Percentiles rank a stretch among this genome's conserved stretches.
Conservation (phyloP, 2,329 filamentous ascomycete genomes). For the Colletotrichum paranaense region DNA sequence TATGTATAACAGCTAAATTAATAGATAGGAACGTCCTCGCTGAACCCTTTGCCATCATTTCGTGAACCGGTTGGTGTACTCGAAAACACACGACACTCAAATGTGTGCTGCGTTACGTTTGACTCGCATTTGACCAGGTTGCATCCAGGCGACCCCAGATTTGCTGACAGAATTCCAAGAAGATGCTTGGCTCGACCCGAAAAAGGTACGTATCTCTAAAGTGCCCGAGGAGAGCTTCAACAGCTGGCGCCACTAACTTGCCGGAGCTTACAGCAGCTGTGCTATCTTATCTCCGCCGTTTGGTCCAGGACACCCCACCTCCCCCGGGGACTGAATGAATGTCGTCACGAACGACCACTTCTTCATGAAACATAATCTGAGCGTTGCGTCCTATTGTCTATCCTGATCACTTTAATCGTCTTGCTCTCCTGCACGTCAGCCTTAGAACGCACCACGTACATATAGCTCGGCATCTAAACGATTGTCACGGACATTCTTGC, state of each 20-base stretch:
- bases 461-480: not conserved
- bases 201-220: not conserved
- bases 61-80: not conserved
- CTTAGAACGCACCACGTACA: not conserved
- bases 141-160: constrained; percentile 23
- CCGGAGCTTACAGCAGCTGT: constrained; percentile 29
- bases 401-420: not conserved
- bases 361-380: constrained; percentile 24
- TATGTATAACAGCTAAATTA: no score
- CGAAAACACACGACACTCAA: not conserved
- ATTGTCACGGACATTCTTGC: constrained; percentile 1
- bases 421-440: not conserved
- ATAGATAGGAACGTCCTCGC: no score
- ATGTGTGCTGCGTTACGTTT: not conserved
- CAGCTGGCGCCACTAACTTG: constrained; percentile 1
- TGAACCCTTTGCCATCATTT: not conserved
- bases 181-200: not conserved
- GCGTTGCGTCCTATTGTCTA: not conserved
- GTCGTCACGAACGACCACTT: constrained; percentile 33
- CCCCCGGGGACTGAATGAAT: constrained; percentile 27
- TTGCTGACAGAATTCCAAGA: constrained; percentile 6
- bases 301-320: constrained; percentile 29
- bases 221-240: not conserved
- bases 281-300: constrained; percentile 35
- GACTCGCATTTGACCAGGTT: constrained; percentile 5